phyloP scores from a whole-genome alignment of 768 basidiomycete species.

The Cystobasidium tubakii region DNA sequence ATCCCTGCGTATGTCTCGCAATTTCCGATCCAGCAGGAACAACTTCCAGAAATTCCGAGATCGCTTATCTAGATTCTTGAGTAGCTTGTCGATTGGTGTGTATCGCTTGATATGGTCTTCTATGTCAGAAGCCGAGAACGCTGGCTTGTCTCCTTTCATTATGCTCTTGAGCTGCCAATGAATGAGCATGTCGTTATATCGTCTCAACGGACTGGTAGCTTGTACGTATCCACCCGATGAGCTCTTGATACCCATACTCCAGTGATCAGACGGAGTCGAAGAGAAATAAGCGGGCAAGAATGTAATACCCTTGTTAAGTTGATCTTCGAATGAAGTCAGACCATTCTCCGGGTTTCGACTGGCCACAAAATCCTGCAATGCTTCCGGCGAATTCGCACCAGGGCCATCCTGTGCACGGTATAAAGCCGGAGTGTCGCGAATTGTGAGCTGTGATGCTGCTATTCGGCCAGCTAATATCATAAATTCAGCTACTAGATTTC shows the following conservation, averaged over 20 bases:
- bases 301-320: constrained; percentile 54
- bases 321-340: constrained; percentile 52
- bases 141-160: constrained; percentile 48
- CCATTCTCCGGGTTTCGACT: constrained; percentile 52
- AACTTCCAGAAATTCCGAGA: constrained; percentile 41
- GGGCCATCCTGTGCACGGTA: constrained; percentile 55
- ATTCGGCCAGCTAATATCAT: constrained; percentile 75
- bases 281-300: constrained; percentile 36
- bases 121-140: constrained; percentile 14
- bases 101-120: constrained; percentile 27
- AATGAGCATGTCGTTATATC: constrained; percentile 69
- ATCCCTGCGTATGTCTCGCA: background rate
- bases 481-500: constrained; percentile 62
- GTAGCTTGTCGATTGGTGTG: constrained; percentile 24
- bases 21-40: constrained; percentile 40
- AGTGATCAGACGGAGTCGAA: constrained; percentile 58
- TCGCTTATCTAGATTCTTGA: constrained; percentile 22
- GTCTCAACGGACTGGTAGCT: constrained; percentile 78
- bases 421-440: constrained; percentile 60
- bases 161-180: constrained; percentile 93
- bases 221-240: constrained; percentile 70
- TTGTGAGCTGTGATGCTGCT: constrained; percentile 65
- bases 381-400: constrained; percentile 39
- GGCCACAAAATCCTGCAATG: constrained; percentile 54
- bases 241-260: constrained; percentile 61